A percentile compares a stretch with the other conserved stretches of the same genome.
These are phyloP conservation scores for Ramularia endophylla DNA, from an alignment of 2,329 filamentous ascomycete genomes.

Conservation along the genomic window DNA sequence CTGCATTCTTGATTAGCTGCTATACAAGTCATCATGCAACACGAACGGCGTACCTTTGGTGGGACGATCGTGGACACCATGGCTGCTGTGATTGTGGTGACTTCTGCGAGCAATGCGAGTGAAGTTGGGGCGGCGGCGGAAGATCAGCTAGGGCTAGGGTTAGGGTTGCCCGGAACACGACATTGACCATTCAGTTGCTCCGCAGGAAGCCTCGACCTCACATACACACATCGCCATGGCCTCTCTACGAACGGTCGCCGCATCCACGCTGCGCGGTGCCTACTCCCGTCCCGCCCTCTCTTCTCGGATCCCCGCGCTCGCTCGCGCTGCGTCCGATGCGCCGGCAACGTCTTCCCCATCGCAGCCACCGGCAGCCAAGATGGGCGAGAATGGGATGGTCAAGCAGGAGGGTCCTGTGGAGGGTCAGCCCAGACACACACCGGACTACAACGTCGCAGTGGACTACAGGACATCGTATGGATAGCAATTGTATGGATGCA, in stretches of 20 bases:
- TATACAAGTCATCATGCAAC: no score
- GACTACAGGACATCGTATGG: slow-evolving; percentile 89
- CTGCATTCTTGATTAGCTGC: no score
- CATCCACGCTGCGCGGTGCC: slow-evolving; percentile 35
- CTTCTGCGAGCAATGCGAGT: slow-evolving; percentile 6
- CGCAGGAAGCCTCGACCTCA: slow-evolving; percentile 4
- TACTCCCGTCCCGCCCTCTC: slow-evolving; percentile 22
- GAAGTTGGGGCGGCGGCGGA: no score
- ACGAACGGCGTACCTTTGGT: slow-evolving; percentile 79
- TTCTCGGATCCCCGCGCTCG: slow-evolving; percentile 17
- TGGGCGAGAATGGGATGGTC: slow-evolving; percentile 38
- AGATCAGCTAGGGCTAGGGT: no score
- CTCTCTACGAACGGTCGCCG: slow-evolving; percentile 30
- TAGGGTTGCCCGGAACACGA: slow-evolving; percentile 7
- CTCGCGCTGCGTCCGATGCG: slow-evolving; percentile 14
- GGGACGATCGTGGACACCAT: slow-evolving; percentile 86
- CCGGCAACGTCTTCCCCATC: slow-evolving; percentile 3
- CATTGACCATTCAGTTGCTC: slow-evolving; percentile 8
- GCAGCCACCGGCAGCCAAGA: slow-evolving; percentile 9
- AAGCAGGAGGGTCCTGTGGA: slow-evolving; percentile 46
- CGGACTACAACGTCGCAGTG: slow-evolving; percentile 72
- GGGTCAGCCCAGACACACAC: slow-evolving; percentile 58
- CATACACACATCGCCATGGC: slow-evolving; percentile 13
- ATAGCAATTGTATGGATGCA: slow-evolving; percentile 23
- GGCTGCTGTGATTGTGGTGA: slow-evolving; percentile 19